These are phyloP conservation scores for Fusarium albosuccineum DNA, from an alignment of 2,329 filamentous ascomycete genomes.

Conservation along the genomic window DNA sequence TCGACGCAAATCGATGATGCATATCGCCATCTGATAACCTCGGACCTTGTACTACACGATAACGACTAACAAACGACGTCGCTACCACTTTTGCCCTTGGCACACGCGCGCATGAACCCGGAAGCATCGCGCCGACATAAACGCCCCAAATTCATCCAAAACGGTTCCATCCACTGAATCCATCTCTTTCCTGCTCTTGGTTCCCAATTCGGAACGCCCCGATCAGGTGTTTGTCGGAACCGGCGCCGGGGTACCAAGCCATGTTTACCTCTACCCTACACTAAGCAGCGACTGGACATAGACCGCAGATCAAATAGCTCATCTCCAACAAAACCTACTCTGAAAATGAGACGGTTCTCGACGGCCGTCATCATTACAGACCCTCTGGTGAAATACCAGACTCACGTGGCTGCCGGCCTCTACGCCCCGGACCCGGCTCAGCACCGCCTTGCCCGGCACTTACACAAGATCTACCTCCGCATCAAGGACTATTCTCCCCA, in stretches of 20 bases:
- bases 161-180: background rate
- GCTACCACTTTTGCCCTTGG: too few relatives aligned
- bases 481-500: constrained; percentile 84
- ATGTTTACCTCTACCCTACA: constrained; percentile 22
- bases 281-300: constrained; percentile 2
- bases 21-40: constrained; percentile 35
- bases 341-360: constrained; percentile 53
- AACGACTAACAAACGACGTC: background rate
- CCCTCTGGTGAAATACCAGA: constrained; percentile 81
- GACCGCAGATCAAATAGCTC: constrained; percentile 19
- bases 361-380: constrained; percentile 74
- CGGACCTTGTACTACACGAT: background rate
- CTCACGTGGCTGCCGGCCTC: constrained; percentile 74
- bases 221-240: constrained; percentile 6
- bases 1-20: constrained; percentile 33
- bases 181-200: background rate
- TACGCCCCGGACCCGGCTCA: constrained; percentile 79
- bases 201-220: background rate
- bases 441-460: constrained; percentile 79
- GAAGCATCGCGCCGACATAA: background rate
- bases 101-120: background rate
- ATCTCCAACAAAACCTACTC: constrained; percentile 2
- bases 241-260: background rate
- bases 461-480: constrained; percentile 80
- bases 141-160: background rate